These are phyloP conservation scores for Astrephomene gubernaculifera DNA, from an alignment of 139 green algal genomes.

Conservation along the genomic window DNA sequence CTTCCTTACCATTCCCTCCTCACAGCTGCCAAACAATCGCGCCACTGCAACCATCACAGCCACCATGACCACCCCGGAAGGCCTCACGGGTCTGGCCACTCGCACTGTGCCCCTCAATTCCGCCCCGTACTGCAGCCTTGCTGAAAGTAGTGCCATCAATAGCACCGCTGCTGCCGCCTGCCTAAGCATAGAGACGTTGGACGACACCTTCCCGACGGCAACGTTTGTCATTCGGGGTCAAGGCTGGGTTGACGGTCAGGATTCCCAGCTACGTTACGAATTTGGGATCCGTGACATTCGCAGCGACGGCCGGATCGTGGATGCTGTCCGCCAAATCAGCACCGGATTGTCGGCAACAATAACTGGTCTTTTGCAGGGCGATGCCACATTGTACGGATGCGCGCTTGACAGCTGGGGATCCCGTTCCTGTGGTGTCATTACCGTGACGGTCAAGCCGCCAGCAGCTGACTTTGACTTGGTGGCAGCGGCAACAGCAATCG, in stretches of 20 bases:
- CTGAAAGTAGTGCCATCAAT: no score
- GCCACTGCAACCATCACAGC: neutral
- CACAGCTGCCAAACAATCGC: neutral
- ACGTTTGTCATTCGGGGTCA: neutral
- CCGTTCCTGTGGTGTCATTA: neutral
- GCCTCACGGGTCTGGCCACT: neutral
- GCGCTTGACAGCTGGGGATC: neutral
- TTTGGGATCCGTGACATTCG: neutral
- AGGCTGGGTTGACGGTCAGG: neutral
- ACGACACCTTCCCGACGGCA: neutral
- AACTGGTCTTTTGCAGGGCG: neutral
- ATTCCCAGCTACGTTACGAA: conserved; percentile 7
- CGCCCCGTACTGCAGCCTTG: neutral
- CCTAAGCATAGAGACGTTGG: neutral
- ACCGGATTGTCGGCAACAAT: neutral
- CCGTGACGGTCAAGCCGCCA: neutral
- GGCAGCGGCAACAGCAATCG: neutral
- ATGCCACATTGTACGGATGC: neutral
- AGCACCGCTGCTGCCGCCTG: neutral
- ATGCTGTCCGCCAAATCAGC: neutral
- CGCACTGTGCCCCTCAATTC: neutral
- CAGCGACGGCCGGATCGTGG: neutral
- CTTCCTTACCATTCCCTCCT: neutral
- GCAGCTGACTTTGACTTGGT: neutral
- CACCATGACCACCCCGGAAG: neutral